Conservation (phyloP, 2,329 filamentous ascomycete genomes). For the Aspergillus hortae region DNA sequence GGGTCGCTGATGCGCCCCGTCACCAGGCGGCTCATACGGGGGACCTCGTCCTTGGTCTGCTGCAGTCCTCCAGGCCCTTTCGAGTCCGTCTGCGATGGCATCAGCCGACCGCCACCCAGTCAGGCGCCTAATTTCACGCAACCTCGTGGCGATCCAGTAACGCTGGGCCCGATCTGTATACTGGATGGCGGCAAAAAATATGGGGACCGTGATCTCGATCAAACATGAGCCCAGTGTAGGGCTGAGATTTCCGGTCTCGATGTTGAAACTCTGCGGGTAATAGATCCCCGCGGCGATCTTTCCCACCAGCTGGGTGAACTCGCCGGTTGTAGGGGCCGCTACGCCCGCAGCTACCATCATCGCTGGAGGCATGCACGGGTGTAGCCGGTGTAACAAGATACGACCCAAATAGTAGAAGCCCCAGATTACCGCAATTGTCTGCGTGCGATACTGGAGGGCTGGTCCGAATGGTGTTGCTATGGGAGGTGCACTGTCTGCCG, state of each 20-base stretch:
- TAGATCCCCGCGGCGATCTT: slow-evolving; percentile 71
- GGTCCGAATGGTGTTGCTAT: slow-evolving; percentile 73
- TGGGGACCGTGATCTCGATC: slow-evolving; percentile 74
- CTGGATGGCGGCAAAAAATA: slow-evolving; percentile 85
- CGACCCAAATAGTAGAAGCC: slow-evolving; percentile 80
- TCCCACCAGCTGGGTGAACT: slow-evolving; percentile 71
- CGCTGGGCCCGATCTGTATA: slow-evolving; percentile 70
- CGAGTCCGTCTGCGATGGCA: slow-evolving; percentile 78
- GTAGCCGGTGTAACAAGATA: slow-evolving; percentile 75
- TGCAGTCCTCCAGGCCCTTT: slow-evolving; percentile 76
- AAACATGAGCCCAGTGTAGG: slow-evolving; percentile 76
- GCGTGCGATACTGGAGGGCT: slow-evolving; percentile 76
- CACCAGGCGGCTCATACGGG: slow-evolving; percentile 54
- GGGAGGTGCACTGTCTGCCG: slow-evolving; percentile 61
- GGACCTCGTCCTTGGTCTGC: slow-evolving; percentile 71
- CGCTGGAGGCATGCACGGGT: slow-evolving; percentile 87
- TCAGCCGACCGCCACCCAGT: slow-evolving; percentile 85
- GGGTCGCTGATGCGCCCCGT: slow-evolving; percentile 9
- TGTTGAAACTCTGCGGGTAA: slow-evolving; percentile 39
- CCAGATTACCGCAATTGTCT: slow-evolving; percentile 85
- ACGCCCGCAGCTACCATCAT: slow-evolving; percentile 83
- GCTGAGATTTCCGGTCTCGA: slow-evolving; percentile 55
- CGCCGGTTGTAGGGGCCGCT: slow-evolving; percentile 67
- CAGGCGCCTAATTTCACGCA: slow-evolving; percentile 71
- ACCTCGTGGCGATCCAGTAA: slow-evolving; percentile 69